phyloP scores from a whole-genome alignment of 2,329 filamentous ascomycete species.

The Epichloe sibirici region DNA sequence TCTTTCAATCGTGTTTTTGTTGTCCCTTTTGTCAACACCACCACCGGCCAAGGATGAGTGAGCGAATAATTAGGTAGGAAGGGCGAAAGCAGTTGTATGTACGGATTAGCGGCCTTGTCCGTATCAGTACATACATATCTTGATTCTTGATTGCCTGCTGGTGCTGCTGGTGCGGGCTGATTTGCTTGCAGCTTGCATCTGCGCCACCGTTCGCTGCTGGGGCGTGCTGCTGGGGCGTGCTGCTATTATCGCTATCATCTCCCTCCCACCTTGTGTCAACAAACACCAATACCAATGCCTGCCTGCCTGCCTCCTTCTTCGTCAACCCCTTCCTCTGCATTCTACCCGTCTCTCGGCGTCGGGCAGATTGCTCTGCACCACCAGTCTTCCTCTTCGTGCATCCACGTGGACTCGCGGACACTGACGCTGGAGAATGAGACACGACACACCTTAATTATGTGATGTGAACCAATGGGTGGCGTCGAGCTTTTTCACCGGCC shows the following conservation, averaged over 20 bases:
- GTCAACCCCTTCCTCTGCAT: background rate
- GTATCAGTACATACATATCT: too few species aligned
- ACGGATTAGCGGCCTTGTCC: too few species aligned
- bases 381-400: background rate
- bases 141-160: too few species aligned
- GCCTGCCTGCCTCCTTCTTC: too few species aligned
- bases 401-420: conserved; percentile 4
- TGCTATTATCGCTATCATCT: background rate
- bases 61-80: background rate
- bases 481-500: background rate
- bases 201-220: background rate
- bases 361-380: background rate
- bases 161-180: too few species aligned
- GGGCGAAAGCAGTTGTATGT: too few species aligned
- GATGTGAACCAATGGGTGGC: background rate
- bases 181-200: background rate
- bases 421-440: background rate
- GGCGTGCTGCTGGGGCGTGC: background rate
- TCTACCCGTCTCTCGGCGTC: too few species aligned
- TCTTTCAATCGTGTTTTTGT: background rate
- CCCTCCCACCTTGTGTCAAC: too few species aligned
- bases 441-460: background rate
- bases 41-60: background rate
- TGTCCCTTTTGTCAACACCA: background rate
- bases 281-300: background rate